These are phyloP conservation scores for Cordia subcordata DNA, from an alignment of 257 asterid species.

Conservation along the genomic window DNA sequence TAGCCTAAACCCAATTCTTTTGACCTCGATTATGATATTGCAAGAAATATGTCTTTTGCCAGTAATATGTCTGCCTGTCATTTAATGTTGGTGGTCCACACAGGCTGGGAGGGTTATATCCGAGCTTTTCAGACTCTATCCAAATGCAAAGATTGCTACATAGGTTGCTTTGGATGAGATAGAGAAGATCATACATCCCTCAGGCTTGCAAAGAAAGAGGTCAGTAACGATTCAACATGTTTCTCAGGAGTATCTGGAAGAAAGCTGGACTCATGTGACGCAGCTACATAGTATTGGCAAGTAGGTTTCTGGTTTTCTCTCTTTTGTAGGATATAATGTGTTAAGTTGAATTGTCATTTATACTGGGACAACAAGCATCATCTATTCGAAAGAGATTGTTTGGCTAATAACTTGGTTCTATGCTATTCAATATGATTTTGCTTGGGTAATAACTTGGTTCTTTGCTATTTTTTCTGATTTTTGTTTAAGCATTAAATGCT, in stretches of 20 bases:
- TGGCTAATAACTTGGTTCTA: too few species aligned
- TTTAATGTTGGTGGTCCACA: background rate
- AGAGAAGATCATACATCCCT: slow-evolving; percentile 47
- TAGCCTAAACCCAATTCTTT: too few species aligned
- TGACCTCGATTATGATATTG: background rate
- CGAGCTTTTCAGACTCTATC: slow-evolving; percentile 56
- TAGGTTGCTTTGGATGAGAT: slow-evolving; percentile 46
- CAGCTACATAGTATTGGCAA: slow-evolving; percentile 77
- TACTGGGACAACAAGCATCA: too few species aligned
- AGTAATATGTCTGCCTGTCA: background rate
- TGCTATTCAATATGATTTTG: too few species aligned
- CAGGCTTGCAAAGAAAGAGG: slow-evolving; percentile 65
- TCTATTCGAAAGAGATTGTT: too few species aligned
- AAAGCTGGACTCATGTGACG: slow-evolving; percentile 75
- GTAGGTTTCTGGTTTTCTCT: slow-evolving; percentile 26
- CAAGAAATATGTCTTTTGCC: background rate
- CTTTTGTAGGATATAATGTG: background rate
- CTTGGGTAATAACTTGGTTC: too few species aligned
- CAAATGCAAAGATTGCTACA: slow-evolving; percentile 61
- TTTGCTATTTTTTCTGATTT: too few species aligned
- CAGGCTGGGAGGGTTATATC: slow-evolving; percentile 47
- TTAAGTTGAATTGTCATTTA: too few species aligned
- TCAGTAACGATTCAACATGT: slow-evolving; percentile 43
- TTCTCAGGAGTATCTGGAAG: slow-evolving; percentile 50
- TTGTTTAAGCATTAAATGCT: too few species aligned